Conservation (phyloP, 148 eudicot genomes). For the Mesembryanthemum crystallinum region DNA sequence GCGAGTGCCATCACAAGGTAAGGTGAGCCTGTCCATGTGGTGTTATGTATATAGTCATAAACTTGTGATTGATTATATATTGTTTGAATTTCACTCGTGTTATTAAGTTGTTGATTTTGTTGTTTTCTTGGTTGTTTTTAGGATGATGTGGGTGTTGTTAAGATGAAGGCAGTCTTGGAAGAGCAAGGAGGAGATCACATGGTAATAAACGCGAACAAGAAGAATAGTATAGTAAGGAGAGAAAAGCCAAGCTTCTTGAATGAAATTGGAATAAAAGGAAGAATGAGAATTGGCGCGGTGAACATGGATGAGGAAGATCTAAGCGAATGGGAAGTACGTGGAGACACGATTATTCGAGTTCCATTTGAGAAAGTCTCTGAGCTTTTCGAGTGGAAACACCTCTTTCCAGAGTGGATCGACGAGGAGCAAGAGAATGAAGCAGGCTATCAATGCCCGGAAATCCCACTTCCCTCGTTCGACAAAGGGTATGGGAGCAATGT, state of each 20-base stretch:
- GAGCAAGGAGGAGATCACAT: conserved; percentile 32
- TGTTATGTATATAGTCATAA: too few species aligned
- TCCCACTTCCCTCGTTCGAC: conserved; percentile 71
- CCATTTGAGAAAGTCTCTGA: conserved; percentile 56
- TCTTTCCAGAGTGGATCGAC: conserved; percentile 95
- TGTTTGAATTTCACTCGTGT: neutral
- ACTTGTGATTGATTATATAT: too few species aligned
- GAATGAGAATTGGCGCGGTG: conserved; percentile 56
- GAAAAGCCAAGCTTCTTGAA: conserved; percentile 63
- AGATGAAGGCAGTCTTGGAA: conserved; percentile 74
- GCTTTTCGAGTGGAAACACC: conserved; percentile 64
- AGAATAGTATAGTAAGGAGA: conserved; percentile 26
- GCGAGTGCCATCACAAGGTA: conserved; percentile 87
- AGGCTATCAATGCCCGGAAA: conserved; percentile 64
- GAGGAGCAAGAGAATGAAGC: conserved; percentile 83
- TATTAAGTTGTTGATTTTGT: neutral
- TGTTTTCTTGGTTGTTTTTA: conserved; percentile 7
- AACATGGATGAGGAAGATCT: conserved; percentile 79
- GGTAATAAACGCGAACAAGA: conserved; percentile 17
- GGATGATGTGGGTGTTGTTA: conserved; percentile 61
- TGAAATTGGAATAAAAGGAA: conserved; percentile 41
- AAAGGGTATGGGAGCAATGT: conserved; percentile 33
- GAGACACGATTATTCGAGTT: conserved; percentile 35
- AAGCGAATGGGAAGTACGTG: conserved; percentile 54
- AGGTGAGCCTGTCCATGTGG: conserved; percentile 54